Base-by-base conservation (phyloP, 495 filamentous ascomycete genomes). In the Hypomontagnella monticulosa region DNA sequence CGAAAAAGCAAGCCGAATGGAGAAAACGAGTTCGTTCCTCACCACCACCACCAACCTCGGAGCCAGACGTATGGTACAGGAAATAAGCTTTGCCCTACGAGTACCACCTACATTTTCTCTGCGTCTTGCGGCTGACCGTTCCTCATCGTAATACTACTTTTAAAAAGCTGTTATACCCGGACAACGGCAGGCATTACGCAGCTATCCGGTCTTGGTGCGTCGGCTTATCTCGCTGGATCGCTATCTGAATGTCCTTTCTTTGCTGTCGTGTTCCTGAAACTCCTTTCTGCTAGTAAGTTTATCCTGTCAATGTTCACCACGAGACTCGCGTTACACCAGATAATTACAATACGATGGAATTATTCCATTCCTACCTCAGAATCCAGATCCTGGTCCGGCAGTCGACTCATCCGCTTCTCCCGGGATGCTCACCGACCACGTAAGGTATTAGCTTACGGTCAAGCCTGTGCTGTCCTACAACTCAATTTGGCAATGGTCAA, bases 271-370 rank as follows among this genome's bases (percentile, higher is more conserved):
- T 47, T 47, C 54, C 49, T 63, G 59, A 55, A 40, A 42, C 46
- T 55, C 63, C 55, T 60, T 33, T 52, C n/a, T n/a, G n/a, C n/a
- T n/a, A n/a, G n/a, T 40, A 42, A 53, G 43, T 30, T 60, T 60
- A 37, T 62, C 57, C 64, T 62, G 40, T 63, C 49, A 62, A 34
- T 44, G 41, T 50, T 40, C 49, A 56, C 60, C 49, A 68, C 59
- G 59, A 50, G 54, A 33, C 47, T 20, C 37, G 46, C 40, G 59
- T 59, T 61, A 46, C 65, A 59, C 47, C 23, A 53, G 40, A 63
- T 44, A 55, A 55, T 55, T 50, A 32, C 36, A 49, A 63, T 63
- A 51, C 44, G 57, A 48, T 44, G 19, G 36, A 50, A 52, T 30
- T 47, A 57, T 44, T 27, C 20, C 58, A 18, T 58, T 40, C 18